phyloP scores from a whole-genome alignment of 2,329 filamentous ascomycete species.

The Pseudocercospora cruenta region DNA sequence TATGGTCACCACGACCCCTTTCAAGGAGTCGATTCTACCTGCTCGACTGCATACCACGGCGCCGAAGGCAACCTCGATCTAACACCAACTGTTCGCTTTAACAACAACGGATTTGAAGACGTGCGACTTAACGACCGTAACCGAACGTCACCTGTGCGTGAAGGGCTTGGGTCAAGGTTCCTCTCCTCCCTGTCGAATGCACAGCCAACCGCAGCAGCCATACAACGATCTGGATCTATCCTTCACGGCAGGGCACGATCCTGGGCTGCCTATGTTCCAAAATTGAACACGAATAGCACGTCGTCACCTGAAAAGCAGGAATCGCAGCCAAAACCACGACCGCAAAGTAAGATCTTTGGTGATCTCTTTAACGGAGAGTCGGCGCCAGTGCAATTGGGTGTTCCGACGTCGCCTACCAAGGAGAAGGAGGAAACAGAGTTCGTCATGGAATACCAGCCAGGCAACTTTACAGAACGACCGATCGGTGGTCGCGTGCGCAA shows the following conservation, averaged over 20 bases:
- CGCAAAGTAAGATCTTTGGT: slow-evolving; percentile 32
- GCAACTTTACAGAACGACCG: slow-evolving; percentile 37
- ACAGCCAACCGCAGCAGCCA: slow-evolving; percentile 35
- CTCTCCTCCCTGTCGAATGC: slow-evolving; percentile 34
- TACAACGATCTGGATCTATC: slow-evolving; percentile 34
- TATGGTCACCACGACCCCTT: slow-evolving; percentile 15
- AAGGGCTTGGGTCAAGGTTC: slow-evolving; percentile 33
- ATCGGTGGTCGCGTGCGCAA: slow-evolving; percentile 21
- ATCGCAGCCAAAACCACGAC: slow-evolving; percentile 15
- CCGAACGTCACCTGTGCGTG: slow-evolving; percentile 23
- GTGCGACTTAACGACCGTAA: slow-evolving; percentile 17
- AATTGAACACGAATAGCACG: slow-evolving; percentile 29
- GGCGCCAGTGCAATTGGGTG: slow-evolving; percentile 38
- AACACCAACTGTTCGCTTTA: slow-evolving; percentile 15
- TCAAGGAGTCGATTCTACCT: slow-evolving; percentile 6
- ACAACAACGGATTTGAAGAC: slow-evolving; percentile 24
- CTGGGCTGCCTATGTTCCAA: slow-evolving; percentile 36
- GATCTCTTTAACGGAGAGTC: slow-evolving; percentile 41
- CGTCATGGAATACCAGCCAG: slow-evolving; percentile 41
- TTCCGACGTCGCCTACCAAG: slow-evolving; percentile 31
- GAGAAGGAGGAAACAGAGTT: slow-evolving; percentile 39
- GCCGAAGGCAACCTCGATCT: slow-evolving; percentile 27
- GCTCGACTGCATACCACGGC: slow-evolving; percentile 31
- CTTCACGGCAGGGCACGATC: slow-evolving; percentile 38
- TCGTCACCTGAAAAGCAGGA: slow-evolving; percentile 15